Evolutionary conservation across 768 basidiomycete genomes (phyloP).

Genomic region (Panaeolus cyanescens): DNA sequence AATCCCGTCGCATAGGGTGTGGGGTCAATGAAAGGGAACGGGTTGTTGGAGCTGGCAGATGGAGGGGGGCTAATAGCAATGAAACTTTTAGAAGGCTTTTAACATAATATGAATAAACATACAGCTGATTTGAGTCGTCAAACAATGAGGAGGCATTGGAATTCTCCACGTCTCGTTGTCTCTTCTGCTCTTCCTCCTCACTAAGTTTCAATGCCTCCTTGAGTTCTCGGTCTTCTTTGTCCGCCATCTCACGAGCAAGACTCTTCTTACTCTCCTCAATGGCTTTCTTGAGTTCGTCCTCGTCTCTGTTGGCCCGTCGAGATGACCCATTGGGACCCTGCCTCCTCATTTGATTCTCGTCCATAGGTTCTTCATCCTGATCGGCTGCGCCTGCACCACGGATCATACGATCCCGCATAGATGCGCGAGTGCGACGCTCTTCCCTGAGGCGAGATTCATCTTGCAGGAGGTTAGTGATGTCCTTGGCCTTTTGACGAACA

Average conservation of each 20-base stretch:
- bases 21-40: constrained; percentile 65
- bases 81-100: constrained; percentile 10
- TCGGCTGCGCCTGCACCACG: constrained; percentile 49
- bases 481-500: constrained; percentile 95
- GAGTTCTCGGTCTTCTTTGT: constrained; percentile 82
- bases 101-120: constrained; percentile 26
- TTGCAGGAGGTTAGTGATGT: constrained; percentile 90
- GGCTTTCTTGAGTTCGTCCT: constrained; percentile 83
- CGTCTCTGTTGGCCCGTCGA: constrained; percentile 50
- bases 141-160: constrained; percentile 78
- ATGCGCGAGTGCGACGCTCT: constrained; percentile 80
- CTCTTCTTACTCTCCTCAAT: constrained; percentile 88
- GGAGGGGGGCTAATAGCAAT: constrained; percentile 28
- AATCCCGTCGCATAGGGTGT: constrained; percentile 59
- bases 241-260: constrained; percentile 69
- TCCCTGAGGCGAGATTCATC: constrained; percentile 85
- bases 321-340: constrained; percentile 20
- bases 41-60: constrained; percentile 43
- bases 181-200: constrained; percentile 85
- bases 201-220: constrained; percentile 82
- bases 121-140: constrained; percentile 85
- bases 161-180: constrained; percentile 71
- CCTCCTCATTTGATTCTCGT: constrained; percentile 48
- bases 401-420: constrained; percentile 95
- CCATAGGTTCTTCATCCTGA: constrained; percentile 34